phyloP scores from a whole-genome alignment of 495 filamentous ascomycete genomes.

The Aspergillus panamensis region DNA sequence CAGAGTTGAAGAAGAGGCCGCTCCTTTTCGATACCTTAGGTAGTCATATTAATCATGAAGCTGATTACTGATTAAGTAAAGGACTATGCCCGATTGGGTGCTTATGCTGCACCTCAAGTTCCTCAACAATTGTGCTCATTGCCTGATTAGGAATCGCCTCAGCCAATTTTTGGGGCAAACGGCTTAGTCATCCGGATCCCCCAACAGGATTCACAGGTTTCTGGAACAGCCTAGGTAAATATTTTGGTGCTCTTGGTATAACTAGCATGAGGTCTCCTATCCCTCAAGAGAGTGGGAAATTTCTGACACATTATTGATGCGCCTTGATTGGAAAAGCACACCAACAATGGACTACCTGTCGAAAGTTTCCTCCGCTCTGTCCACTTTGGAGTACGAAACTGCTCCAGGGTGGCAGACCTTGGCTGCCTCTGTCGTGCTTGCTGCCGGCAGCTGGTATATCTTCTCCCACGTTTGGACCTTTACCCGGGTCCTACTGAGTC shows the following conservation, averaged over 20 bases:
- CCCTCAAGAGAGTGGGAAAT: background rate
- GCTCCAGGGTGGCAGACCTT: conserved; percentile 39
- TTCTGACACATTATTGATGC: too few species aligned
- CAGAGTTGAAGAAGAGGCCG: too few species aligned
- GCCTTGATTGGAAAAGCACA: background rate
- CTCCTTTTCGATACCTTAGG: background rate
- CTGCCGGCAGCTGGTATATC: conserved; percentile 58
- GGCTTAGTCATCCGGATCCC: background rate
- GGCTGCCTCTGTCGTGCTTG: conserved; percentile 37
- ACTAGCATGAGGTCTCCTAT: background rate
- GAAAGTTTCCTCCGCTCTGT: conserved; percentile 34
- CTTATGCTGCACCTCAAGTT: background rate
- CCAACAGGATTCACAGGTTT: background rate
- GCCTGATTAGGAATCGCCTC: background rate
- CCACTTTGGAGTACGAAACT: conserved; percentile 36
- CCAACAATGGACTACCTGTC: conserved; percentile 37
- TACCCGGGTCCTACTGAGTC: conserved; percentile 61
- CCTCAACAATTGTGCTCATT: background rate
- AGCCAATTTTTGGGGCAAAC: background rate
- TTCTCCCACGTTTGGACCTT: conserved; percentile 56
- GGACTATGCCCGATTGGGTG: too few species aligned
- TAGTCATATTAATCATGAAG: background rate
- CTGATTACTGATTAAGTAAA: background rate
- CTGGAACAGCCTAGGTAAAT: conserved; percentile 1
- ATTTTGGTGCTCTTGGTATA: background rate